A percentile compares a stretch with the other conserved stretches of the same genome.
Evolutionary conservation across 805 yeast species (phyloP).

Genomic region (Zygosaccharomyces lentus): DNA sequence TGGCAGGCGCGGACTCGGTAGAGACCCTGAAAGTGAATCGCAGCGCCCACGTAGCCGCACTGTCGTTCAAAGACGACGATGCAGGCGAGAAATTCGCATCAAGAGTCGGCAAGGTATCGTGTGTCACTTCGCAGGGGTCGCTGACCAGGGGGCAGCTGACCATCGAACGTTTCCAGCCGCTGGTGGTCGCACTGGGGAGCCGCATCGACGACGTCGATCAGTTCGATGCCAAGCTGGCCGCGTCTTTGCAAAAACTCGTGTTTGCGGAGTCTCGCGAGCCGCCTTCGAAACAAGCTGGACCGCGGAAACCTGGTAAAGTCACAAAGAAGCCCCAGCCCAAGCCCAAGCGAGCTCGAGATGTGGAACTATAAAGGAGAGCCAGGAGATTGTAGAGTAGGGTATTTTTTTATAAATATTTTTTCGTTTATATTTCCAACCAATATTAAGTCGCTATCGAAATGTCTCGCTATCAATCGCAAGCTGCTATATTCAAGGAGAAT

Average conservation of each 20-base stretch:
- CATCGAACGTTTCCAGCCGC: conserved; percentile 19
- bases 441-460: background rate
- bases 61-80: conserved; percentile 20
- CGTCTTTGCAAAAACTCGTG: conserved; percentile 20
- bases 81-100: conserved; percentile 16
- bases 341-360: conserved; percentile 6
- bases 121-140: conserved; percentile 4
- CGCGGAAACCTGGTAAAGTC: conserved; percentile 14
- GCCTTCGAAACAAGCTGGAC: conserved; percentile 11
- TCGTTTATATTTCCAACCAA: background rate
- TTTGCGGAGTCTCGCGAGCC: conserved; percentile 5
- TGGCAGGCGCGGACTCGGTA: conserved; percentile 20
- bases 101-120: conserved; percentile 3
- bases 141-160: conserved; percentile 22
- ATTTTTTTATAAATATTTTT: too few relatives aligned
- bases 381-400: too few relatives aligned
- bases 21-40: conserved; percentile 26
- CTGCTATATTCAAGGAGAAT: background rate
- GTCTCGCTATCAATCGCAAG: conserved; percentile 1
- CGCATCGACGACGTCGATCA: conserved; percentile 16
- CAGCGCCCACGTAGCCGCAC: conserved; percentile 27
- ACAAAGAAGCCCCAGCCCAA: conserved; percentile 17
- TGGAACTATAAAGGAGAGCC: conserved; percentile 1
- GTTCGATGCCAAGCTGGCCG: conserved; percentile 22
- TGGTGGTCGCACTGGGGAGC: conserved; percentile 8